phyloP scores from a whole-genome alignment of 257 asterid genomes.

The Solanum boliviense region DNA sequence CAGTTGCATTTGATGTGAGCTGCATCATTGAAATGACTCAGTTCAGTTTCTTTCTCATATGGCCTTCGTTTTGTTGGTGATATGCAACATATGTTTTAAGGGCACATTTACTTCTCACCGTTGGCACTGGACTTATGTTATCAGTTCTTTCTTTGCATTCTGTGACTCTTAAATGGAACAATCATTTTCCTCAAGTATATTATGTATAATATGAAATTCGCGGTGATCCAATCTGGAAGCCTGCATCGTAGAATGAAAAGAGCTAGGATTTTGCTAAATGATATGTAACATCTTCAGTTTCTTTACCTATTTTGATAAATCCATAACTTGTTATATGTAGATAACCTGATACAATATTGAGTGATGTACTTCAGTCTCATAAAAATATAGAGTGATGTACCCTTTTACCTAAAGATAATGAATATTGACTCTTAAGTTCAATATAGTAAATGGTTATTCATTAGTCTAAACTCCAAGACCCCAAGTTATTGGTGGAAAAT shows the following conservation, averaged over 20 bases:
- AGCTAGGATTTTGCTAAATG: not conserved
- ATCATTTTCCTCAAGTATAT: not conserved
- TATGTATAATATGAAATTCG: not conserved
- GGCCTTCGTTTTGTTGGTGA: not conserved
- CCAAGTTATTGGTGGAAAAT: not conserved
- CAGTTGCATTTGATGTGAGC: slow-evolving; percentile 8
- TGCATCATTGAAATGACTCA: slow-evolving; percentile 4
- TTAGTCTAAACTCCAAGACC: not conserved
- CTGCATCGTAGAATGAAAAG: not conserved
- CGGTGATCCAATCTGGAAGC: not conserved
- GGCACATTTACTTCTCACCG: not conserved
- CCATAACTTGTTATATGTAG: no score
- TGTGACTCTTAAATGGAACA: not conserved
- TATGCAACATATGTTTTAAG: not conserved
- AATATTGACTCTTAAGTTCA: not conserved
- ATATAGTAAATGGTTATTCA: not conserved
- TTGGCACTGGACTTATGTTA: not conserved
- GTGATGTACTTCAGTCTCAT: not conserved
- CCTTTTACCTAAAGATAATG: not conserved
- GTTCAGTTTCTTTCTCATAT: slow-evolving; percentile 1
- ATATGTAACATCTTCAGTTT: not conserved
- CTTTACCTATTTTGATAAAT: not conserved
- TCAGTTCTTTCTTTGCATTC: not conserved
- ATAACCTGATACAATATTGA: not conserved
- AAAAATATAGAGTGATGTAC: not conserved